Conservation (phyloP, 2,329 filamentous ascomycete genomes). For the Nannizzia gypsea region DNA sequence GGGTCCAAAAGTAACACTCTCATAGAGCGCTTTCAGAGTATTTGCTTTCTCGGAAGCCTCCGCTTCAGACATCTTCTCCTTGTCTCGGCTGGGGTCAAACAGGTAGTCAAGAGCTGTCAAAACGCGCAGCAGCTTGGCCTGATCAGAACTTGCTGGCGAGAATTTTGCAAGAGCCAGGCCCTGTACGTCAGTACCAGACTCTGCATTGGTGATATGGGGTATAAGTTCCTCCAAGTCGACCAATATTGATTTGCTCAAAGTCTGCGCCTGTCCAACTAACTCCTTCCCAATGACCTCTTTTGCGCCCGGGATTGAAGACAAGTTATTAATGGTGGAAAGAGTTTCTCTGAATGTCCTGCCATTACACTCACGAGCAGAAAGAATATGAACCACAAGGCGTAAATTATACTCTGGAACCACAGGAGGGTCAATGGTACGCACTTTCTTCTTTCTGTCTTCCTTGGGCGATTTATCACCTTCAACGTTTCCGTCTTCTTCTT, state of each 20-base stretch:
- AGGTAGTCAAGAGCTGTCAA: constrained; percentile 90
- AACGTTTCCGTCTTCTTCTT: constrained; percentile 27
- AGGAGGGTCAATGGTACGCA: constrained; percentile 60
- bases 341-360: constrained; percentile 98
- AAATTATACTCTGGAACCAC: constrained; percentile 81
- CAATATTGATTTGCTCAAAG: constrained; percentile 73
- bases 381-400: constrained; percentile 87
- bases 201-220: constrained; percentile 73
- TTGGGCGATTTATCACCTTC: constrained; percentile 12
- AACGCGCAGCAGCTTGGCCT: constrained; percentile 87
- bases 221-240: constrained; percentile 73
- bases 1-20: constrained; percentile 76
- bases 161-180: constrained; percentile 90
- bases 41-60: constrained; percentile 62
- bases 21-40: constrained; percentile 75
- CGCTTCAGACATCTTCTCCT: constrained; percentile 41
- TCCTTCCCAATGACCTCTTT: constrained; percentile 89
- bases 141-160: constrained; percentile 87
- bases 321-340: constrained; percentile 94
- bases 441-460: constrained; percentile 47
- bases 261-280: constrained; percentile 73
- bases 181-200: constrained; percentile 87
- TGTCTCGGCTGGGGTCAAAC: constrained; percentile 65
- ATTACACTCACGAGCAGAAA: constrained; percentile 90
- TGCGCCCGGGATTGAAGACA: constrained; percentile 82